Evolutionary conservation across 2,329 filamentous ascomycete genomes (phyloP), one percentile per base, ranked within the genome.

Genomic region (Chaetomium globosum): DNA sequence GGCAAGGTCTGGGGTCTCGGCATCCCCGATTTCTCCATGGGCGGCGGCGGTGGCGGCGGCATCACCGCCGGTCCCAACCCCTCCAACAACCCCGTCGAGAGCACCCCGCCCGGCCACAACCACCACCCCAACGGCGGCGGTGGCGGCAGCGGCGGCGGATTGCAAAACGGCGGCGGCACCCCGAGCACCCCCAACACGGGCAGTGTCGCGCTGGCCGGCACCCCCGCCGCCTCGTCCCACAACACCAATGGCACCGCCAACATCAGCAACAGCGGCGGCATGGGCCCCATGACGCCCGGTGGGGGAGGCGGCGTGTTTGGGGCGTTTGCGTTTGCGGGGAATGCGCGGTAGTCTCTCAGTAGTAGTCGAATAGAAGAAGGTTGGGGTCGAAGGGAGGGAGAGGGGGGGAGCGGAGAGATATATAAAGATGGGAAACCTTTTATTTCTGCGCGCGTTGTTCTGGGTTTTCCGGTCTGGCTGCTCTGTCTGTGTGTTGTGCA

Each of bases 1-100:
- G 93, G 93, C 66, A 94, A 96, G 78, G 93, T 97, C 71, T 98
- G 94, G 91, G 94, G 94, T 12, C 82, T 98, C 10, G 93, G 93
- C 60, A 89, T 87, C 79, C 84, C 90, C 70, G 87, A 89, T 77
- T 80, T 85, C 78, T 73, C 83, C 26, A 70, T 80, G 33, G 68
- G 26, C 26, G 26, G 26, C 26, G 26, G 26, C 33, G 33, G 77
- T 36, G 74, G 73, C 28, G 52, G 51, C 31, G 65, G 67, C 56
- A 64, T 68, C 30, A 69, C 69, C 21, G 63, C 70, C 21, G 53
- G 16, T 19, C 19, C 73, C 36, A 73, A 19, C 48, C 58, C 23
- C 48, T 55, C 23, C 1, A 13, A 23, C 64, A 59, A 30, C 19
- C 57, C 52, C 30, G 67, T 67, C 23, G 77, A 78, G 13, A 74